Base-by-base conservation (phyloP, 768 basidiomycete genomes). In the Mycena leptocephala region DNA sequence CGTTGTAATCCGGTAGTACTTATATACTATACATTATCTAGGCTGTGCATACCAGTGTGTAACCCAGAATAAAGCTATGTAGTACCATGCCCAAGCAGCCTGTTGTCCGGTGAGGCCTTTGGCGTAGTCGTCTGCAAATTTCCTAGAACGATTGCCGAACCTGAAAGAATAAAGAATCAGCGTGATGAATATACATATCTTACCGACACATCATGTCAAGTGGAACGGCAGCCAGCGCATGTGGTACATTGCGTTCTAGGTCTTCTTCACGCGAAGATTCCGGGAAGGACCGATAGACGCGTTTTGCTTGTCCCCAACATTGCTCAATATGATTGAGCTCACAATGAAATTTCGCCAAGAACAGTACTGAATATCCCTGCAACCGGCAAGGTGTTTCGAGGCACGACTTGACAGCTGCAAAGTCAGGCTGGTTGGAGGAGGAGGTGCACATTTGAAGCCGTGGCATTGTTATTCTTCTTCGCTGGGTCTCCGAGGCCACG, bases 121-220 rank as follows among this genome's bases (percentile, higher is more conserved):
- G 1, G 59, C 20, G 70, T 84, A 84, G 22, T n/a, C 84, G 72
- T 84, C 78, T 43, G 81, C 82, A 66, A 81, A 83, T 22, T 55
- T 53, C 2, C 6, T 20, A 6, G 30, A 65, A 1, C 63, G 46
- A 56, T 37, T 66, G 48, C 13, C 62, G 32, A 73, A 73, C 3
- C 72, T 61, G 33, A 33, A 39, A 65, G 8, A 16, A 51, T 10
- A 33, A 39, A 65, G 8, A 16, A 51, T 10, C 20, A 2, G 22
- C 20, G 33, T 9, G 37, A 18, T 5, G 35, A 20, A 41, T 10
- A 22, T 18, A 16, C 5, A 30, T 63, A 5, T 32, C 64, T 22
- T 30, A 65, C 64, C 48, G 48, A 2, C 48, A n/a, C 65, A 53
- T 66, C 48, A 37, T 66, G 2, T 51, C 32, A 51, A 66, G 65